Conservation (phyloP, 202 grass and related monocot genomes). For the Eragrostis tef region DNA sequence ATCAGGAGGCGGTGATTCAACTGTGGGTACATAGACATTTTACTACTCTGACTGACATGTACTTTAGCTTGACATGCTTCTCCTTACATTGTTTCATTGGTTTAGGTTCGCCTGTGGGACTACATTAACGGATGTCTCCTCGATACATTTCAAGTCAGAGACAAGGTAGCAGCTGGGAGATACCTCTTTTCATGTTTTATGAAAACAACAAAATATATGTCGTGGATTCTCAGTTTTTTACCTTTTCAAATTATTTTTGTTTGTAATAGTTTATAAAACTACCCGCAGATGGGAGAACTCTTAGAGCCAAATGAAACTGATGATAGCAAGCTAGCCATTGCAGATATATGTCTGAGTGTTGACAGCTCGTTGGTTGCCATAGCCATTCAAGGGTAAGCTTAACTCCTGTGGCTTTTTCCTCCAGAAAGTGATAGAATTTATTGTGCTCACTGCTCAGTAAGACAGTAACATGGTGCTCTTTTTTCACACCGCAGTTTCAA, state of each 20-base stretch:
- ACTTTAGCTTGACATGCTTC: slow-evolving; percentile 16
- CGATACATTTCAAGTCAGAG: slow-evolving; percentile 70
- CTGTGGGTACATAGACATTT: slow-evolving; percentile 58
- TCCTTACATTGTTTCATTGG: slow-evolving; percentile 42
- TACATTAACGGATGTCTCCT: slow-evolving; percentile 76
- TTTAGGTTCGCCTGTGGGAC: slow-evolving; percentile 89
- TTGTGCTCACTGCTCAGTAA: too few relatives aligned
- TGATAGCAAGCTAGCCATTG: slow-evolving; percentile 60
- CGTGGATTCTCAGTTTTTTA: not conserved
- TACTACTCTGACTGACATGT: slow-evolving; percentile 33
- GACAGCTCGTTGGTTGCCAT: slow-evolving; percentile 66
- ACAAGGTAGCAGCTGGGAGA: slow-evolving; percentile 62
- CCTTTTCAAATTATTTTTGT: too few relatives aligned
- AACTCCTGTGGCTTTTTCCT: slow-evolving; percentile 16
- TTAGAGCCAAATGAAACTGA: slow-evolving; percentile 54
- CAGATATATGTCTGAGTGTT: slow-evolving; percentile 60
- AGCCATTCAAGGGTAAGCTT: slow-evolving; percentile 75
- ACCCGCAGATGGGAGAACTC: slow-evolving; percentile 56
- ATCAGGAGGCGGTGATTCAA: slow-evolving; percentile 93
- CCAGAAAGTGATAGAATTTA: slow-evolving; percentile 29
- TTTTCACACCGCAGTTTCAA: slow-evolving; percentile 67
- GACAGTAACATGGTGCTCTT: slow-evolving; percentile 27
- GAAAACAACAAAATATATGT: not conserved
- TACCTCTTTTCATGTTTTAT: not conserved
- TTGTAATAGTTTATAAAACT: slow-evolving; percentile 32